Evolutionary conservation across 352 stramenopile genomes (phyloP).

Genomic region (Halophytophthora polymorphica): DNA sequence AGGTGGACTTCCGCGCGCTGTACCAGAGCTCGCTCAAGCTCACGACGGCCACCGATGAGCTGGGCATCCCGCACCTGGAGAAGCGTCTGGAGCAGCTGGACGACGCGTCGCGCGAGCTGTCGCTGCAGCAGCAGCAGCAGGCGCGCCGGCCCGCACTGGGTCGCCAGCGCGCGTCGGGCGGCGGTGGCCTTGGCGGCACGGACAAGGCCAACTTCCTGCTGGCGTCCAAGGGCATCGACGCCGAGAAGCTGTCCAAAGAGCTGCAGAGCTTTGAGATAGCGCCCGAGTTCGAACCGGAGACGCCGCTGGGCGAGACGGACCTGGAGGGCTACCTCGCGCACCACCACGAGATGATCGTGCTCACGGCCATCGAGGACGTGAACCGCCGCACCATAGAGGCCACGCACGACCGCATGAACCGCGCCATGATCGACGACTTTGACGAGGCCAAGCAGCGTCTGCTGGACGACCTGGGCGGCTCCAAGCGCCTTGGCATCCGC

Average conservation of each 20-base stretch:
- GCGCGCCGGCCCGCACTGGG: conserved; percentile 12
- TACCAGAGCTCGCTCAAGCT: conserved; percentile 88
- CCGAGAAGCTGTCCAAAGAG: conserved; percentile 83
- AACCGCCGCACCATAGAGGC: conserved; percentile 75
- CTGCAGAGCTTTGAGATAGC: conserved; percentile 77
- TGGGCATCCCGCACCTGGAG: conserved; percentile 71
- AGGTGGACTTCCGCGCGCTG: conserved; percentile 82
- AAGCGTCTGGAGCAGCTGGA: conserved; percentile 83
- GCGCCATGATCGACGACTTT: conserved; percentile 86
- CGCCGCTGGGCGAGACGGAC: conserved; percentile 80
- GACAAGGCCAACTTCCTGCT: conserved; percentile 86
- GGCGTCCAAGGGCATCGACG: conserved; percentile 80
- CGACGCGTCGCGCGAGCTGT: conserved; percentile 53
- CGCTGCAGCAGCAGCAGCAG: conserved; percentile 36
- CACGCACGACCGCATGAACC: conserved; percentile 83
- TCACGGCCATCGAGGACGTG: conserved; percentile 88
- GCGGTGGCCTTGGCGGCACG: conserved; percentile 13
- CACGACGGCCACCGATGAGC: conserved; percentile 71
- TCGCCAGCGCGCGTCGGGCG: conserved; percentile 53
- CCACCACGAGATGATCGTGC: conserved; percentile 91
- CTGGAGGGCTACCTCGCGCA: conserved; percentile 86
- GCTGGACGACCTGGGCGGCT: conserved; percentile 62
- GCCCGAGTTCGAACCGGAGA: conserved; percentile 73
- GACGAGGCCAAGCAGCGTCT: conserved; percentile 72
- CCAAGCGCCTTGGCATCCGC: conserved; percentile 61